These are phyloP conservation scores for Elaeis oleifera DNA, from an alignment of 202 grass and related monocot species.

Conservation along the genomic window DNA sequence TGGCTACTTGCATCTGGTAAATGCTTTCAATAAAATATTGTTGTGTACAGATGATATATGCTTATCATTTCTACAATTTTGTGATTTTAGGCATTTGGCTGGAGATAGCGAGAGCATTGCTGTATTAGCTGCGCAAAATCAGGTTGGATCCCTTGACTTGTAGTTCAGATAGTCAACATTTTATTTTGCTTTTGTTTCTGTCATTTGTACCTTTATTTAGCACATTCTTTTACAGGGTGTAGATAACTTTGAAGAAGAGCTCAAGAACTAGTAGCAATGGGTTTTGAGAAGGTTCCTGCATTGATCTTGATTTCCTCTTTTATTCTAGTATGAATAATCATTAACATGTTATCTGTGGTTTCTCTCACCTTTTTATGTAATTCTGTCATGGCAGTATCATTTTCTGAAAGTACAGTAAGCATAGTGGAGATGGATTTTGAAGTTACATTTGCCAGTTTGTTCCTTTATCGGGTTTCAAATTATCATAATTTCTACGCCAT, in stretches of 20 bases:
- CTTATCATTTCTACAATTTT: not conserved
- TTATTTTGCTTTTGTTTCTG: conserved; percentile 9
- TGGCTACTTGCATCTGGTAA: no score
- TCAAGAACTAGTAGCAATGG: conserved; percentile 80
- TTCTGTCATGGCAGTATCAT: no score
- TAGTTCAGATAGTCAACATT: conserved; percentile 11
- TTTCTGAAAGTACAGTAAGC: no score
- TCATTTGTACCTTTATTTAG: conserved; percentile 23
- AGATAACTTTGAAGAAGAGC: conserved; percentile 95
- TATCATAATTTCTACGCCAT: no score
- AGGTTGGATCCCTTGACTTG: conserved; percentile 34
- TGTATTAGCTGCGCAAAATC: conserved; percentile 37
- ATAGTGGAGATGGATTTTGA: no score
- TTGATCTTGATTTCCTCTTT: conserved; percentile 10
- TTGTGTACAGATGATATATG: no score
- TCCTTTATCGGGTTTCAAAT: no score
- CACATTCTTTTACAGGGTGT: conserved; percentile 39
- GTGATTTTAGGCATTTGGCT: conserved; percentile 46
- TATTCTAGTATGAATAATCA: not conserved
- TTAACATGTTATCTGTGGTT: not conserved
- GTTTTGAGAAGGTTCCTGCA: conserved; percentile 72
- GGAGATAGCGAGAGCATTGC: conserved; percentile 44
- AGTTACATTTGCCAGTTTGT: no score
- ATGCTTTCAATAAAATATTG: no score
- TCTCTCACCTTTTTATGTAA: no score